Evolutionary conservation across 345 rosid genomes (phyloP), one percentile per base, ranked within the genome.

Genomic region (Brassica rapa): DNA sequence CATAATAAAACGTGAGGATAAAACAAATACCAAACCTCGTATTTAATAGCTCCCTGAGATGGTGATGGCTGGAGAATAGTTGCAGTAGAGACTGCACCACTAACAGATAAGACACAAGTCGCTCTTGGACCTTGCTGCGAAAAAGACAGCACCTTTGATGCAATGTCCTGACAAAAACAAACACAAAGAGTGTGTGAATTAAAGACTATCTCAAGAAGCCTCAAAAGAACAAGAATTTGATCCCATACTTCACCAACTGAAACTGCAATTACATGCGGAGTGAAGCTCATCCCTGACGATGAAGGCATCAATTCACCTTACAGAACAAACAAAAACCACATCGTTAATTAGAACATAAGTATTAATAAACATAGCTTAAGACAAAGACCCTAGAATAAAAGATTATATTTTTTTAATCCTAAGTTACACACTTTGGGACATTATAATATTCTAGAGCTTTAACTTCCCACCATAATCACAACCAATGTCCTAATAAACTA

Each of bases 121-220:
- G 90, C 93, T 85, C 96, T 88, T 66, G 93, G 93, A 66, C 97
- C 93, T 81, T 91, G 97, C 79, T 91, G 96, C 3, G 94, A 79
- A 79, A 93, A 95, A 11, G 93, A 74, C 83, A 90, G 70, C 62
- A 95, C 83, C 84, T 92, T 95, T 37, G 87, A 82, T 1, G 98
- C 83, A 71, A 80, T 80, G 72, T 80, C 83, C 83, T 80, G 63
- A n/a, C 30, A 49, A 29, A 69, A 29, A 80, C 35, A 49, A 73
- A 68, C 30, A 79, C 53, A 49, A 57, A 57, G 12, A 46, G 24
- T 24, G 24, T 24, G 59, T 12, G 4, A 35, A 5, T 46, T 8
- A 15, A 29, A 62, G 46, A 60, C 43, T 4, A 21, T 43, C 19
- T 30, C 73, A 59, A 46, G 16, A 71, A 49, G 55, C 29, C 8